Conservation (phyloP, 768 basidiomycete species). For the Pilatotrama ljubarskyi region DNA sequence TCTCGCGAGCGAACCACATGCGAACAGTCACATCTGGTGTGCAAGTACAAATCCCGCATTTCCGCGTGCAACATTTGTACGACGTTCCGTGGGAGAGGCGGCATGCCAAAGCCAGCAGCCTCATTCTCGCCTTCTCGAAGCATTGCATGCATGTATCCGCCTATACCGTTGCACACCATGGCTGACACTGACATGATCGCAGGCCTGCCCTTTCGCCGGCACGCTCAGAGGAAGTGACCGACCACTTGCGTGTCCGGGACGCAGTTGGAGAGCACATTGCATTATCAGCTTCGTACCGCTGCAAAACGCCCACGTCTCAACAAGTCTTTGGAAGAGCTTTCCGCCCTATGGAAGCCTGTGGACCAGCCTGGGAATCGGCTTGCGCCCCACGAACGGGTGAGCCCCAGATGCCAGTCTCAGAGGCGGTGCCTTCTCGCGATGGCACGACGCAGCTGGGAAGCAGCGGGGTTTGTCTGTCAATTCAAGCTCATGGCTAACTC, state of each 20-base stretch:
- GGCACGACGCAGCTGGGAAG: background rate
- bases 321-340: too few relatives aligned
- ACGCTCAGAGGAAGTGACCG: background rate
- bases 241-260: background rate
- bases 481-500: background rate
- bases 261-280: background rate
- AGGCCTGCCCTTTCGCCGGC: background rate
- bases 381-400: too few relatives aligned
- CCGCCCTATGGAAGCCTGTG: too few relatives aligned
- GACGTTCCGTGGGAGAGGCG: background rate
- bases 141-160: background rate
- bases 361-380: too few relatives aligned
- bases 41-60: too few relatives aligned
- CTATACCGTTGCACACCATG: background rate
- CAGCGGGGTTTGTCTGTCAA: background rate
- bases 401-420: background rate
- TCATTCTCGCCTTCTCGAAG: background rate
- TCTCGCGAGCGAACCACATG: too few relatives aligned
- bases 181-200: constrained; percentile 1
- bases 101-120: too few relatives aligned
- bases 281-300: background rate
- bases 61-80: background rate
- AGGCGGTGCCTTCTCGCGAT: background rate
- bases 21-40: too few relatives aligned
- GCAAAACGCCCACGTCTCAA: too few relatives aligned